phyloP scores from a whole-genome alignment of 306 rosid species.

The Quercus cerris region DNA sequence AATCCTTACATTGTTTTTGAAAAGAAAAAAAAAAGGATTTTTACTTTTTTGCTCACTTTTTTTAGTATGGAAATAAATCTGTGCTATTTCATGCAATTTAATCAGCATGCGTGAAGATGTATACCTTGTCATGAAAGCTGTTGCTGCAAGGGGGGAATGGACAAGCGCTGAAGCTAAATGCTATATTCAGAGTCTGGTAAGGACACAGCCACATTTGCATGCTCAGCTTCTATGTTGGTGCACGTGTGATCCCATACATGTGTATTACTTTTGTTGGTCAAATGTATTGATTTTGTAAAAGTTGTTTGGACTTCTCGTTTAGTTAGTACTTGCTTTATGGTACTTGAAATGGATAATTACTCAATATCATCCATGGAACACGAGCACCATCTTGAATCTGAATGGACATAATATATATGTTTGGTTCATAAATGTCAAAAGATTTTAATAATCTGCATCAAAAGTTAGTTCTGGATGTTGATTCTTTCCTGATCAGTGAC shows the following conservation, averaged over 20 bases:
- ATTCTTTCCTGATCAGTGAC: constrained; percentile 90
- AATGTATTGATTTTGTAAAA: background rate
- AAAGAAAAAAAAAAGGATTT: background rate
- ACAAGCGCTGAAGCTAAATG: constrained; percentile 64
- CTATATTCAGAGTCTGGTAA: constrained; percentile 72
- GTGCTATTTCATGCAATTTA: constrained; percentile 28
- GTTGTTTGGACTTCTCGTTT: constrained; percentile 10
- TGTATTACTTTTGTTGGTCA: background rate
- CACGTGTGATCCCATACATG: background rate
- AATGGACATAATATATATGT: background rate
- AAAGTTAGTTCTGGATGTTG: constrained; percentile 43
- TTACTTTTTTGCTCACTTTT: background rate
- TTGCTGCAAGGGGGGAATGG: constrained; percentile 69
- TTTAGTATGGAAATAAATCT: constrained; percentile 22
- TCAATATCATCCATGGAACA: constrained; percentile 5
- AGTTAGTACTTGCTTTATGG: constrained; percentile 8
- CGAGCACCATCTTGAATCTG: too few relatives aligned
- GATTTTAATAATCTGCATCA: background rate
- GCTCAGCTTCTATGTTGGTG: background rate
- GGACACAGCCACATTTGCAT: background rate
- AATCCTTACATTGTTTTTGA: background rate
- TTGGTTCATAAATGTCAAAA: background rate
- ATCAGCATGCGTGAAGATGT: constrained; percentile 88
- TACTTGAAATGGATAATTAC: constrained; percentile 7
- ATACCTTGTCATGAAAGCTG: constrained; percentile 72